Conservation (phyloP, 129 eudicot species). For the Solidago caesia region DNA sequence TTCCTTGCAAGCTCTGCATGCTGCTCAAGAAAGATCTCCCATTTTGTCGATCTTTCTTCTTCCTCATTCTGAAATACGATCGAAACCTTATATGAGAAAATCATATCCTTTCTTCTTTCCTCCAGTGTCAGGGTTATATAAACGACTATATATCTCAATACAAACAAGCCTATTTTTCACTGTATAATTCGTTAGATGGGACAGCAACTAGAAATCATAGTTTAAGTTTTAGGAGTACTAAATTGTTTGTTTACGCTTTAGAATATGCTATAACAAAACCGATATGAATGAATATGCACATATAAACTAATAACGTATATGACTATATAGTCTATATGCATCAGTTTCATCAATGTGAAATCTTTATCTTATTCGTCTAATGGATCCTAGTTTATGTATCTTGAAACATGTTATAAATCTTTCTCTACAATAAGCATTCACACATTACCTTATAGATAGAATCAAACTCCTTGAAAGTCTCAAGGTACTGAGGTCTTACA, state of each 20-base stretch:
- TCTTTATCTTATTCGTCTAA: conserved; percentile 7
- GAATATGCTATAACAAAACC: background rate
- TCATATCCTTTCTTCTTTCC: background rate
- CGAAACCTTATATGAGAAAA: conserved; percentile 2
- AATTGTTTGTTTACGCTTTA: conserved; percentile 7
- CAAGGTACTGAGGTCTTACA: conserved; percentile 91
- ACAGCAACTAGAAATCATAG: background rate
- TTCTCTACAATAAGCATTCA: conserved; percentile 9
- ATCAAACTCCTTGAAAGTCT: conserved; percentile 70
- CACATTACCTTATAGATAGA: conserved; percentile 64
- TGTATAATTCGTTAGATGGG: background rate
- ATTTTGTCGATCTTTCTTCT: conserved; percentile 78
- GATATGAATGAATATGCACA: background rate
- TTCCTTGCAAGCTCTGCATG: conserved; percentile 39
- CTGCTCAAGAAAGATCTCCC: conserved; percentile 79
- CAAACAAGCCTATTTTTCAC: background rate
- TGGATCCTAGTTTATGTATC: background rate
- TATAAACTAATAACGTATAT: background rate
- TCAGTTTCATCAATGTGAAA: conserved; percentile 16
- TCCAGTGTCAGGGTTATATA: background rate
- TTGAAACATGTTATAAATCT: background rate
- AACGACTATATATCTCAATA: background rate
- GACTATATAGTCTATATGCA: conserved; percentile 13
- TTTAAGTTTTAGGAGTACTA: background rate
- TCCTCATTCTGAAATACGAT: conserved; percentile 72